These are phyloP conservation scores for Bimuria novae-zelandiae DNA, from an alignment of 2,329 filamentous ascomycete genomes.

Conservation along the genomic window DNA sequence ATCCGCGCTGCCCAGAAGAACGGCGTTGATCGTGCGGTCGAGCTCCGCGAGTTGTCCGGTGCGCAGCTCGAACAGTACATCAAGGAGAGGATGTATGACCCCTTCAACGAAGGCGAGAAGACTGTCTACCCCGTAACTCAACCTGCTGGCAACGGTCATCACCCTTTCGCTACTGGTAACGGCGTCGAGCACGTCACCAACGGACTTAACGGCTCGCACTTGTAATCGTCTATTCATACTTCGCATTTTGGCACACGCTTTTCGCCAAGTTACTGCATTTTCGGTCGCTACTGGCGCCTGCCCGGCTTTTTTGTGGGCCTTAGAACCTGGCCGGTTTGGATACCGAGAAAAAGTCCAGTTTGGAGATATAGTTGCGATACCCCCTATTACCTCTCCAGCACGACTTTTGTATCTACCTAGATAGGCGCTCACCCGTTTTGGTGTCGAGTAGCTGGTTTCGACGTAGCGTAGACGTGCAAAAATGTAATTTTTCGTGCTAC, in stretches of 20 bases:
- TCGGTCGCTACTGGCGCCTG: slow-evolving; percentile 8
- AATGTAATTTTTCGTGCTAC: neutral
- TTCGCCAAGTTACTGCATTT: slow-evolving; percentile 15
- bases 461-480: slow-evolving; percentile 1
- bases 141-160: slow-evolving; percentile 26
- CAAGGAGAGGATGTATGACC: slow-evolving; percentile 56
- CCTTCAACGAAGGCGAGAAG: slow-evolving; percentile 52
- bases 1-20: slow-evolving; percentile 89
- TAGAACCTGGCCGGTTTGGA: slow-evolving; percentile 4
- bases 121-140: slow-evolving; percentile 38
- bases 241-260: slow-evolving; percentile 17
- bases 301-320: slow-evolving; percentile 1
- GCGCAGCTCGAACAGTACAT: slow-evolving; percentile 72
- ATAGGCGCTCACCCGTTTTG: no score
- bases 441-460: no score
- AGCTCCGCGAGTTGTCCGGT: slow-evolving; percentile 70
- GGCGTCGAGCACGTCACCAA: slow-evolving; percentile 33
- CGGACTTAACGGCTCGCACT: slow-evolving; percentile 32
- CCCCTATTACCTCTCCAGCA: slow-evolving; percentile 2
- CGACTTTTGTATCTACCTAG: slow-evolving; percentile 2
- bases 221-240: slow-evolving; percentile 22
- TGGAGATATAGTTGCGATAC: slow-evolving; percentile 6
- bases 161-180: slow-evolving; percentile 20
- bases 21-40: slow-evolving; percentile 59
- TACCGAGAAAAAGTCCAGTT: neutral